Conservation (phyloP, 495 filamentous ascomycete species). For the Aspergillus diversus region DNA sequence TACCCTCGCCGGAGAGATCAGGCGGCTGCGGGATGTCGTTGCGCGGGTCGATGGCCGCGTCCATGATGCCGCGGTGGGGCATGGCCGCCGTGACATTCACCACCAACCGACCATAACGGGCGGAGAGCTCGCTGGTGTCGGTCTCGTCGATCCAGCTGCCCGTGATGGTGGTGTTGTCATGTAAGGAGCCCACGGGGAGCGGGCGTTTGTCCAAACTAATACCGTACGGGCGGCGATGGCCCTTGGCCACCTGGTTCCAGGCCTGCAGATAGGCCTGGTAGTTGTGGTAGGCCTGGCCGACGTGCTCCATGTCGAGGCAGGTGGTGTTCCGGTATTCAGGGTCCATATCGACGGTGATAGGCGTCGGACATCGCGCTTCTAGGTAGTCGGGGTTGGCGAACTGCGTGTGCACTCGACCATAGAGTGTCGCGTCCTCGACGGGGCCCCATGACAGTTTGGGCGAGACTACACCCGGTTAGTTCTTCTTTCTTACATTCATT, state of each 20-base stretch:
- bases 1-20: constrained; percentile 64
- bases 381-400: constrained; percentile 64
- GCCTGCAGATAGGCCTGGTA: constrained; percentile 47
- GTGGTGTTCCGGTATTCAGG: constrained; percentile 40
- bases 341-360: constrained; percentile 50
- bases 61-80: constrained; percentile 68
- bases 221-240: constrained; percentile 34
- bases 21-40: constrained; percentile 71
- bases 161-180: constrained; percentile 67
- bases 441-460: constrained; percentile 63
- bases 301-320: constrained; percentile 67
- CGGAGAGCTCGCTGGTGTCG: constrained; percentile 51
- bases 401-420: constrained; percentile 56
- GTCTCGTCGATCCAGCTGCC: constrained; percentile 61
- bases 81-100: constrained; percentile 77
- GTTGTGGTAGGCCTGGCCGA: constrained; percentile 61
- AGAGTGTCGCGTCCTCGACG: constrained; percentile 45
- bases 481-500: too few species aligned
- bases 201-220: constrained; percentile 49
- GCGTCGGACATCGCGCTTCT: constrained; percentile 57
- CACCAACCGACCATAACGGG: constrained; percentile 53
- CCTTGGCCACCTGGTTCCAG: constrained; percentile 50
- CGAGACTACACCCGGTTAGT: constrained; percentile 47
- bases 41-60: constrained; percentile 56
- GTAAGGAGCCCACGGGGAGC: constrained; percentile 56